Conservation (phyloP, 352 stramenopile genomes). For the Thraustochytrium aureum region DNA sequence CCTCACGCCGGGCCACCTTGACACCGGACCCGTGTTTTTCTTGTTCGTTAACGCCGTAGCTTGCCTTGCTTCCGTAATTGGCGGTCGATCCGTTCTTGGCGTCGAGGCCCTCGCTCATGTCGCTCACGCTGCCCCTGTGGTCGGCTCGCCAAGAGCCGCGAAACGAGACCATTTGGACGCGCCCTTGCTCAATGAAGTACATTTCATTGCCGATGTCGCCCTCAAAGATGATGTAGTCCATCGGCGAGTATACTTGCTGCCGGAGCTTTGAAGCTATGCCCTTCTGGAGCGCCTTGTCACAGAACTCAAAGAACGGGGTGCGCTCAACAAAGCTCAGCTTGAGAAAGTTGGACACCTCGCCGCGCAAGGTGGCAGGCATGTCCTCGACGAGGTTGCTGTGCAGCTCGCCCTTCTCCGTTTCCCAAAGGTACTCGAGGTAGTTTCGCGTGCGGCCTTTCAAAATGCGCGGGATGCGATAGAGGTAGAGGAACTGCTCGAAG, state of each 20-base stretch:
- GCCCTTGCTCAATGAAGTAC: conserved; percentile 64
- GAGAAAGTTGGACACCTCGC: conserved; percentile 54
- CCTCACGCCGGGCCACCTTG: no score
- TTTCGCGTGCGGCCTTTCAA: conserved; percentile 43
- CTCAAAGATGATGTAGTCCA: conserved; percentile 62
- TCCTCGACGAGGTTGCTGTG: conserved; percentile 39
- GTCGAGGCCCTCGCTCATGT: neutral
- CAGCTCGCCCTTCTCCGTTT: conserved; percentile 50
- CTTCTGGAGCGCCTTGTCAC: conserved; percentile 60
- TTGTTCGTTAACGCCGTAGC: neutral
- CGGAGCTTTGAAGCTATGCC: conserved; percentile 60
- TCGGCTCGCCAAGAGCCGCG: conserved; percentile 37
- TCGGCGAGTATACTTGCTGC: conserved; percentile 59
- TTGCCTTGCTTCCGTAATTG: neutral
- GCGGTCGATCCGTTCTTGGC: neutral
- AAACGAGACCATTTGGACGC: conserved; percentile 59
- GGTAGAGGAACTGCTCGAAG: conserved; percentile 63
- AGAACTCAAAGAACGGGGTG: conserved; percentile 60
- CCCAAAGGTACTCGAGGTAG: conserved; percentile 55
- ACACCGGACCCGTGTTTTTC: no score
- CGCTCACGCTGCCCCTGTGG: neutral
- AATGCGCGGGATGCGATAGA: conserved; percentile 48
- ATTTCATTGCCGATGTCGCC: conserved; percentile 66
- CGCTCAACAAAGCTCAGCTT: conserved; percentile 54
- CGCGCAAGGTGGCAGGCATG: conserved; percentile 42